Evolutionary conservation across 192 early-diverging fungal genomes (phyloP).

Genomic region (Coemansia reversa): DNA sequence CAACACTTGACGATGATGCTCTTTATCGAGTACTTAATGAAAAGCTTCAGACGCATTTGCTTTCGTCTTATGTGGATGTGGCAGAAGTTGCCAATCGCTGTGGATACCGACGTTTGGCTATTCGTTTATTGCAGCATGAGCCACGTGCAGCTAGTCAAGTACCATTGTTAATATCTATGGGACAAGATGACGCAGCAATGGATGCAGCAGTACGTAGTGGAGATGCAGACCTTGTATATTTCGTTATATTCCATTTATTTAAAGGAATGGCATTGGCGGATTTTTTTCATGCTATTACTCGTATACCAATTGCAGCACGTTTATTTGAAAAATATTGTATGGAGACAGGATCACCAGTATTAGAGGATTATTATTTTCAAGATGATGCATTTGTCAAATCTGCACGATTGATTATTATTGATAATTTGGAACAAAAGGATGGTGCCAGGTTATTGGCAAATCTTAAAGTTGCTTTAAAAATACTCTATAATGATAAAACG

Average conservation of each 20-base stretch:
- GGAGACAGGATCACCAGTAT: constrained; percentile 68
- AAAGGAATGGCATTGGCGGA: constrained; percentile 79
- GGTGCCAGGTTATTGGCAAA: constrained; percentile 62
- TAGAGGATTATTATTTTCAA: constrained; percentile 96
- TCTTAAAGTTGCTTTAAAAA: constrained; percentile 67
- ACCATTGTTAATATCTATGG: constrained; percentile 90
- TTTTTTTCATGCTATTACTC: constrained; percentile 84
- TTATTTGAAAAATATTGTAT: constrained; percentile 84
- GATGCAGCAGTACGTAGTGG: constrained; percentile 91
- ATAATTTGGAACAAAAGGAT: constrained; percentile 51
- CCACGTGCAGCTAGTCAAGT: constrained; percentile 93
- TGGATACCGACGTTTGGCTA: constrained; percentile 80
- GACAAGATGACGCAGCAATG: constrained; percentile 84
- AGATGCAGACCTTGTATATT: constrained; percentile 94
- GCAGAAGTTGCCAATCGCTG: constrained; percentile 85
- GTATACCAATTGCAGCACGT: constrained; percentile 78
- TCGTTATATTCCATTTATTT: constrained; percentile 88
- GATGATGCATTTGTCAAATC: constrained; percentile 72
- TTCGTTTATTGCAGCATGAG: constrained; percentile 86
- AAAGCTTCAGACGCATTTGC: constrained; percentile 59
- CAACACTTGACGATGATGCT: constrained; percentile 81
- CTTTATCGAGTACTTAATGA: constrained; percentile 77
- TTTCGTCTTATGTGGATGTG: constrained; percentile 81
- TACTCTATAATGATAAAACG: constrained; percentile 73
- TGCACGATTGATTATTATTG: constrained; percentile 60